Evolutionary conservation across 2,329 filamentous ascomycete species (phyloP).

Genomic region (Emergomyces africanus): DNA sequence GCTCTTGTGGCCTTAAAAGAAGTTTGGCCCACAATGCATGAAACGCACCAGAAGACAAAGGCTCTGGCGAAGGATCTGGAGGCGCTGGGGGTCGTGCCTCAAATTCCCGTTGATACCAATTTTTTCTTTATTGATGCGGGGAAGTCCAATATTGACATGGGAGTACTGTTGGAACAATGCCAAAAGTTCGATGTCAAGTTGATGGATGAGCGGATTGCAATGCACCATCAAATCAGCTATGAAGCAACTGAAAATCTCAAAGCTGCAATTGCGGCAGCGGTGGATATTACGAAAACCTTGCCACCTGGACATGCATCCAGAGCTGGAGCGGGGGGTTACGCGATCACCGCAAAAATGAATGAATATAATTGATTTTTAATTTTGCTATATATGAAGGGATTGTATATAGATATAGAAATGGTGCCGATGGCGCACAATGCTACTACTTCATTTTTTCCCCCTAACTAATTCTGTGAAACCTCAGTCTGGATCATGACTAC

Average conservation of each 20-base stretch:
- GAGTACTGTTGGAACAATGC: slow-evolving; percentile 15
- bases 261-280: slow-evolving; percentile 13
- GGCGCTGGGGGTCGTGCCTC: slow-evolving; percentile 37
- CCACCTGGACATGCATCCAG: slow-evolving; percentile 11
- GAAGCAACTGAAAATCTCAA: slow-evolving; percentile 20
- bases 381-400: neutral
- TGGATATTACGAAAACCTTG: slow-evolving; percentile 14
- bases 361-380: slow-evolving; percentile 14
- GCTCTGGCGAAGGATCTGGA: slow-evolving; percentile 12
- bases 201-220: slow-evolving; percentile 16
- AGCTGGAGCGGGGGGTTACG: slow-evolving; percentile 11
- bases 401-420: neutral
- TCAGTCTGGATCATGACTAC: too few species aligned
- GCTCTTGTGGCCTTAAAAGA: slow-evolving; percentile 15
- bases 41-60: slow-evolving; percentile 14
- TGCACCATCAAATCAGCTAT: slow-evolving; percentile 22
- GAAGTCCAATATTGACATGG: slow-evolving; percentile 15
- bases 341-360: slow-evolving; percentile 17
- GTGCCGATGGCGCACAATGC: neutral
- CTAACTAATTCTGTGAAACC: neutral
- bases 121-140: slow-evolving; percentile 16
- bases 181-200: slow-evolving; percentile 14
- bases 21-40: slow-evolving; percentile 15
- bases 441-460: neutral
- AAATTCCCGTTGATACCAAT: slow-evolving; percentile 25